Evolutionary conservation across 2,329 filamentous ascomycete genomes (phyloP), one percentile per base, ranked within the genome.

Genomic region (Calonectria pteridis): DNA sequence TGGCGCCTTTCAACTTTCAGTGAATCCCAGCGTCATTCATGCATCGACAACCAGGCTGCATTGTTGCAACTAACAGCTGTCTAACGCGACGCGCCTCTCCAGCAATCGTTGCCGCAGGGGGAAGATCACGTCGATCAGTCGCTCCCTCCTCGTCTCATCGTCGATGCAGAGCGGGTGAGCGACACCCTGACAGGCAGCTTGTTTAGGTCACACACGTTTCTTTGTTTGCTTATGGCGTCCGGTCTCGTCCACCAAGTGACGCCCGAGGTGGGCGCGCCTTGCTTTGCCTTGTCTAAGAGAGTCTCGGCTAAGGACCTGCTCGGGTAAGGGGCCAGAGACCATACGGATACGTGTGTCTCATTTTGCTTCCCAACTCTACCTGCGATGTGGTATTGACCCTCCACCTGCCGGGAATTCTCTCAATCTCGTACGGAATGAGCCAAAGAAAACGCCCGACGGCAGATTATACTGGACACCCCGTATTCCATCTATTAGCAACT

Each of bases 291-390:
- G 50, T 67, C 55, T 71, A 40, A 58, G 51, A 66, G 62, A 59
- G 69, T 67, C 69, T 71, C 63, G 67, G 67, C 67, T 64, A 64
- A 51, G 14, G 7, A 53, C 43, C 33, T 63, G 67, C 67, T 53
- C 18, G 26, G 33, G 33, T 31, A 18, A 64, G 49, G 67, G 67
- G 59, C 26, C 33, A 33, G 28, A 33, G 33, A 33, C 55, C 14
- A 62, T 40, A 62, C 16, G 55, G 55, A 62, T 62, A 62, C 55
- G 55, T 35, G 55, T 62, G 55, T 62, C 55, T 62, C 55, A 62
- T 62, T 62, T 62, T 37, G 33, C 29, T 50, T 37, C 40, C 40
- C 31, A 69, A 69, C 55, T 69, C 55, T 62, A 62, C 43, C 40
- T 63, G 67, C 16, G 40, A 51, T 35, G 67, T 69, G 26, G 55